A percentile compares a stretch with the other conserved stretches of the same genome.
Evolutionary conservation across 202 grass and related monocot species (phyloP).

Genomic region (Digitaria exilis): DNA sequence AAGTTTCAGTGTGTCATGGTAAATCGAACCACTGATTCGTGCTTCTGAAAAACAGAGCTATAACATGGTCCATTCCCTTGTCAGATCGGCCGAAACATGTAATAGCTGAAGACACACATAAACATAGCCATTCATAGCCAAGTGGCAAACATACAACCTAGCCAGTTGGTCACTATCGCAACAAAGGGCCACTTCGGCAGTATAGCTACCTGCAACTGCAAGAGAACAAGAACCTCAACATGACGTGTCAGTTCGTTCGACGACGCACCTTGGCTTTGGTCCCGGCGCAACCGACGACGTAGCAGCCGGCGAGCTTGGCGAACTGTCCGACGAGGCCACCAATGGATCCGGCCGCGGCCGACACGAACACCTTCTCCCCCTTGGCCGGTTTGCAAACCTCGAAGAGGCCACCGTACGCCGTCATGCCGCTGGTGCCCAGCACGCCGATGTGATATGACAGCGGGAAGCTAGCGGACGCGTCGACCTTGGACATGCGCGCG

Average conservation of each 20-base stretch:
- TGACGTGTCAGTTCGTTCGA: no score
- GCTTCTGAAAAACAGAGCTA: not conserved
- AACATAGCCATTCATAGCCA: no score
- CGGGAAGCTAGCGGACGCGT: conserved; percentile 29
- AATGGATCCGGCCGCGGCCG: conserved; percentile 68
- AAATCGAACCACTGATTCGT: not conserved
- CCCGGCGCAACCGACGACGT: conserved; percentile 80
- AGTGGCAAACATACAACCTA: no score
- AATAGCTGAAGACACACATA: not conserved
- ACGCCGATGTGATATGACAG: conserved; percentile 55
- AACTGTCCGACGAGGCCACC: conserved; percentile 82
- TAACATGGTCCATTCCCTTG: not conserved
- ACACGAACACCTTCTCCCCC: conserved; percentile 81
- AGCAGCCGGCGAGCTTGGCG: conserved; percentile 79
- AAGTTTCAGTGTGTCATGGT: not conserved
- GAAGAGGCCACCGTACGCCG: conserved; percentile 68
- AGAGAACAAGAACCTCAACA: no score
- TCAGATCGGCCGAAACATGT: not conserved
- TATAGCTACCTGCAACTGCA: no score
- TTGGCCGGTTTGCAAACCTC: conserved; percentile 61
- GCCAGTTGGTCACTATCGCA: no score
- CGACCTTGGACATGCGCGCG: conserved; percentile 33
- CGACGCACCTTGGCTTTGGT: conserved; percentile 67
- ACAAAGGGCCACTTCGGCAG: no score
- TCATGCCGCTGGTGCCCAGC: conserved; percentile 64